Evolutionary conservation across 2,329 filamentous ascomycete genomes (phyloP).

Genomic region (Drechslerella dactyloides): DNA sequence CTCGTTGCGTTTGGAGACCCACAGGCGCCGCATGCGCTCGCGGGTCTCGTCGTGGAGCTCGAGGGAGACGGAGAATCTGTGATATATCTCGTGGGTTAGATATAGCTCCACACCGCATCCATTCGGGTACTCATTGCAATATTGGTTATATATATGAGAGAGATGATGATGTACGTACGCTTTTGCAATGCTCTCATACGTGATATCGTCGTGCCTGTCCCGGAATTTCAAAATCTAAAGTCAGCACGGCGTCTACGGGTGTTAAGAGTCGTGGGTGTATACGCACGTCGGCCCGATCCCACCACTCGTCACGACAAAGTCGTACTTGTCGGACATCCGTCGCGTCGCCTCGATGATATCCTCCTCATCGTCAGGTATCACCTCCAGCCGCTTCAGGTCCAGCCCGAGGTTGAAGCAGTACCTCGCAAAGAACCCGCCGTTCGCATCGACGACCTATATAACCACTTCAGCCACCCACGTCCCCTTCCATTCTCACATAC

Average conservation of each 20-base stretch:
- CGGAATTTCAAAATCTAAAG: too few relatives aligned
- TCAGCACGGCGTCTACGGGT: background rate
- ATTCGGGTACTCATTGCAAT: too few relatives aligned
- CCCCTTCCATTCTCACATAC: too few relatives aligned
- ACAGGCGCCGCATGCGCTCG: constrained; percentile 81
- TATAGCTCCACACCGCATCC: too few relatives aligned
- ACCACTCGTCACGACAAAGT: constrained; percentile 93
- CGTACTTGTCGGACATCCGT: constrained; percentile 87
- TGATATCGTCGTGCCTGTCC: constrained; percentile 90
- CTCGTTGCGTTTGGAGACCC: constrained; percentile 74
- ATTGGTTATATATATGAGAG: too few relatives aligned
- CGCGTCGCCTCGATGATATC: constrained; percentile 87
- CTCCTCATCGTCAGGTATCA: constrained; percentile 87
- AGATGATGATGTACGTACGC: constrained; percentile 65
- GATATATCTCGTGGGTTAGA: too few relatives aligned
- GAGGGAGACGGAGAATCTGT: constrained; percentile 69
- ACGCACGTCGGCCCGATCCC: constrained; percentile 88
- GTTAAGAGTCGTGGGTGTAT: background rate
- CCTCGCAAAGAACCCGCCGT: constrained; percentile 70
- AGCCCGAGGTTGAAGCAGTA: constrained; percentile 71
- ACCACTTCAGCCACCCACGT: constrained; percentile 17
- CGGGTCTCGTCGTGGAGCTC: constrained; percentile 78
- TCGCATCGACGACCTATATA: constrained; percentile 61
- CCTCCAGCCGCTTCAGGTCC: constrained; percentile 82
- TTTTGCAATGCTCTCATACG: constrained; percentile 90